These are phyloP conservation scores for Saturnispora halmiae DNA, from an alignment of 805 yeast genomes.

Conservation along the genomic window DNA sequence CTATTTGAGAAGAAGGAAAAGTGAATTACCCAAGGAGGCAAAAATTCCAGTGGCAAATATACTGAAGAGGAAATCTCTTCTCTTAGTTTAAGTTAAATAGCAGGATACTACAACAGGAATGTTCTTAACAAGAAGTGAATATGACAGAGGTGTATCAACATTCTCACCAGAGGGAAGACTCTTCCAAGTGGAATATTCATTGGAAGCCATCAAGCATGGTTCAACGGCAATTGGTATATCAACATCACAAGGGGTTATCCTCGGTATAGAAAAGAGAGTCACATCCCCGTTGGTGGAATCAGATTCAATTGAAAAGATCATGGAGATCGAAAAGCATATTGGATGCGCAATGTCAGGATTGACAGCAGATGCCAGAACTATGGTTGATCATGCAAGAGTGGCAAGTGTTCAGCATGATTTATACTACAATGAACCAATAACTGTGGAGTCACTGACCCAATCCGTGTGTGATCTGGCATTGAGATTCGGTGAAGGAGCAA, in stretches of 20 bases:
- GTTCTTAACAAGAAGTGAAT: slow-evolving; percentile 99
- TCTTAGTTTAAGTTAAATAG: too few relatives aligned
- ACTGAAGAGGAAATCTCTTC: too few relatives aligned
- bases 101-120: too few relatives aligned
- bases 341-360: slow-evolving; percentile 99
- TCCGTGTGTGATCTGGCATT: slow-evolving; percentile 94
- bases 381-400: slow-evolving; percentile 97
- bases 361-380: slow-evolving; percentile 96
- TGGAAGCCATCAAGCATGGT: slow-evolving; percentile 95
- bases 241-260: slow-evolving; percentile 89
- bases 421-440: slow-evolving; percentile 85
- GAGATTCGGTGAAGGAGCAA: slow-evolving; percentile 94
- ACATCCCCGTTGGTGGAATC: slow-evolving; percentile 87
- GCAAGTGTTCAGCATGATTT: slow-evolving; percentile 78
- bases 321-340: slow-evolving; percentile 86
- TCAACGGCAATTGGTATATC: slow-evolving; percentile 97
- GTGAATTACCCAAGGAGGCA: too few relatives aligned
- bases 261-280: slow-evolving; percentile 96
- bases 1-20: too few relatives aligned
- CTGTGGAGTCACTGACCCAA: slow-evolving; percentile 90
- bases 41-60: not conserved
- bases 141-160: slow-evolving; percentile 97
- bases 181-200: slow-evolving; percentile 95
- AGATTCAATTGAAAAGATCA: slow-evolving; percentile 89
- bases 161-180: slow-evolving; percentile 98